These are phyloP conservation scores for Hypoxylon sp. DNA, from an alignment of 2,329 filamentous ascomycete species.

Conservation along the genomic window DNA sequence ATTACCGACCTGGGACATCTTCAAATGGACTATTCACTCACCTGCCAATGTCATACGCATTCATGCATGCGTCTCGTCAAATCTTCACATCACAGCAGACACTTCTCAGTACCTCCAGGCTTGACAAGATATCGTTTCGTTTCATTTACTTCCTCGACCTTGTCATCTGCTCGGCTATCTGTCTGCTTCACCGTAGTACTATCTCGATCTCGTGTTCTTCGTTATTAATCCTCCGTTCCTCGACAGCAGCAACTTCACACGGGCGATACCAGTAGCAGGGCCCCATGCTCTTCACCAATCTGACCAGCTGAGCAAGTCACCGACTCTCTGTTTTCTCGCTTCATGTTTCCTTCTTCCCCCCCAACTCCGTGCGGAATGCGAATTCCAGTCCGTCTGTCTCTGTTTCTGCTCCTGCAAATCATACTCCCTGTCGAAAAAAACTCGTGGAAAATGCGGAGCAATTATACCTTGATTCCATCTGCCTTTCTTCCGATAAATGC, in stretches of 20 bases:
- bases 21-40: background rate
- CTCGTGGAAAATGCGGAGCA: background rate
- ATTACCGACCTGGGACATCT: too few species aligned
- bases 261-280: background rate
- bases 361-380: constrained; percentile 35
- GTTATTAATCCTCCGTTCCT: background rate
- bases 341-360: background rate
- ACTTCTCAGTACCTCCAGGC: background rate
- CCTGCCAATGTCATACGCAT: background rate
- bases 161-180: constrained; percentile 7
- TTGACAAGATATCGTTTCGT: background rate
- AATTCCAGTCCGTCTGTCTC: constrained; percentile 25
- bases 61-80: background rate
- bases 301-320: constrained; percentile 13
- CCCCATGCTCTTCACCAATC: constrained; percentile 13
- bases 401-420: constrained; percentile 4
- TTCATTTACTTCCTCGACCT: constrained; percentile 13
- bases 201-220: background rate
- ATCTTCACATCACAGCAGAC: background rate
- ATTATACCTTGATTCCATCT: constrained; percentile 4
- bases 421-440: constrained; percentile 1
- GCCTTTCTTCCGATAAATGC: constrained; percentile 9
- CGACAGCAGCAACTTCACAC: background rate
- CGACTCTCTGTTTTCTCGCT: background rate
- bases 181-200: background rate